phyloP scores from a whole-genome alignment of 139 green algal species.

The Astrephomene gubernaculifera region DNA sequence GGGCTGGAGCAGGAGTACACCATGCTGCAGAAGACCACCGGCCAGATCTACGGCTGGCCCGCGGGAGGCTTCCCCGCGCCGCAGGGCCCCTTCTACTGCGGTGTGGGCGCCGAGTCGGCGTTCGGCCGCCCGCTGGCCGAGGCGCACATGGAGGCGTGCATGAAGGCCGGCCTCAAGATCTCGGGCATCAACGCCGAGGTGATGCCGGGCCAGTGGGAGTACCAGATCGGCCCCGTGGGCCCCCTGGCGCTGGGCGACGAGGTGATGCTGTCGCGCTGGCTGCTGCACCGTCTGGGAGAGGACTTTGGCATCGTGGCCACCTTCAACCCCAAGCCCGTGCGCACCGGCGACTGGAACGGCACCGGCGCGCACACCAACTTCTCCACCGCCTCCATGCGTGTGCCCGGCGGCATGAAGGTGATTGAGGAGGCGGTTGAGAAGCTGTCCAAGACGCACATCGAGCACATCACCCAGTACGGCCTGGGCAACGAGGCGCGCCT shows the following conservation, averaged over 20 bases:
- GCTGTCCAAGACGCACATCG: conserved; percentile 76
- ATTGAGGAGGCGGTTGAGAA: conserved; percentile 87
- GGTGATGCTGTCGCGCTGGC: conserved; percentile 83
- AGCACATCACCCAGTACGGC: conserved; percentile 81
- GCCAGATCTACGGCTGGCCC: conserved; percentile 84
- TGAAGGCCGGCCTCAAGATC: conserved; percentile 86
- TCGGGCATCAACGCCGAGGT: conserved; percentile 92
- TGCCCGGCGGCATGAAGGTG: conserved; percentile 82
- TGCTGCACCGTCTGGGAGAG: conserved; percentile 87
- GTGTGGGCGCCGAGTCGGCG: conserved; percentile 82
- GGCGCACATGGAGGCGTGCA: conserved; percentile 89
- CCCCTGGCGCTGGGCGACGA: conserved; percentile 86
- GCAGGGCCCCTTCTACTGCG: conserved; percentile 94
- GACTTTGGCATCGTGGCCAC: conserved; percentile 82
- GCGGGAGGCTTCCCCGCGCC: conserved; percentile 86
- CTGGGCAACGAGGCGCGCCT: conserved; percentile 87
- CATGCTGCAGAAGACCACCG: conserved; percentile 76
- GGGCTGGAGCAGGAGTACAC: conserved; percentile 96
- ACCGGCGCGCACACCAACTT: conserved; percentile 95
- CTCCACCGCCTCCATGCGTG: conserved; percentile 87
- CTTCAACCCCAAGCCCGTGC: conserved; percentile 91
- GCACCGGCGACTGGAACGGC: conserved; percentile 91
- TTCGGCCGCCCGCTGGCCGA: conserved; percentile 88
- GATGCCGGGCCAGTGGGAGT: conserved; percentile 95
- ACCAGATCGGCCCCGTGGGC: conserved; percentile 89